Percentiles rank a stretch among this genome's conserved stretches.
phyloP scores from a whole-genome alignment of 106 monocot genomes.

The Apostasia shenzhenica region DNA sequence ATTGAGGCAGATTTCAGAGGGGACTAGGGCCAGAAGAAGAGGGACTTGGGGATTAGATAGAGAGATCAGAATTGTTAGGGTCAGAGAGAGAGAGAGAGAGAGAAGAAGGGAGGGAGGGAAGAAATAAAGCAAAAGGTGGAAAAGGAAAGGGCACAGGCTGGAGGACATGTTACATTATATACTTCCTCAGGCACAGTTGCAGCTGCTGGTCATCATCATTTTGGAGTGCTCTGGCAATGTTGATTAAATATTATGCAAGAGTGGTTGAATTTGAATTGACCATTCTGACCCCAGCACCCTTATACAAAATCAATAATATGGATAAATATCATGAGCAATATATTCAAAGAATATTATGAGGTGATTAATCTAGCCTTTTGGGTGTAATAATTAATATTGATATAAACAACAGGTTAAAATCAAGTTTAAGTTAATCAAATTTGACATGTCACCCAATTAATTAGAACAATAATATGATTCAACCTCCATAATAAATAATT shows the following conservation, averaged over 20 bases:
- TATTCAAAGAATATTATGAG: too few species aligned
- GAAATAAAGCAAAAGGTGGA: slow-evolving; percentile 9
- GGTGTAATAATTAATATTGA: too few species aligned
- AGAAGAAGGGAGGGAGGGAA: slow-evolving; percentile 5
- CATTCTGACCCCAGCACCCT: background rate
- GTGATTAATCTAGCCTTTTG: too few species aligned
- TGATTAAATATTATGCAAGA: background rate
- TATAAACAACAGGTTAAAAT: too few species aligned
- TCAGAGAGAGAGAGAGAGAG: background rate
- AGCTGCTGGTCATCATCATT: background rate
- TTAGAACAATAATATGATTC: too few species aligned
- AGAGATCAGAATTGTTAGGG: background rate
- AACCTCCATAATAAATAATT: too few species aligned
- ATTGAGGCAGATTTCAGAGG: too few species aligned
- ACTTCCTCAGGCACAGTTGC: background rate
- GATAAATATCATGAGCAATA: too few species aligned
- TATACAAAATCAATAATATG: too few species aligned
- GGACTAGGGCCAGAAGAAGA: too few species aligned
- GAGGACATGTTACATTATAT: background rate
- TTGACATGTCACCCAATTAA: too few species aligned
- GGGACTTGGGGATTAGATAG: background rate
- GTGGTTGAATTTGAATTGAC: slow-evolving; percentile 3
- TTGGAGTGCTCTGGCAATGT: background rate
- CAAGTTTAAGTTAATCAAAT: too few species aligned
- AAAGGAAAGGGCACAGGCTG: slow-evolving; percentile 9